Percentiles rank a stretch among this genome's conserved stretches.
phyloP scores from a whole-genome alignment of 140 eudicot species.

The Cichorium intybus region DNA sequence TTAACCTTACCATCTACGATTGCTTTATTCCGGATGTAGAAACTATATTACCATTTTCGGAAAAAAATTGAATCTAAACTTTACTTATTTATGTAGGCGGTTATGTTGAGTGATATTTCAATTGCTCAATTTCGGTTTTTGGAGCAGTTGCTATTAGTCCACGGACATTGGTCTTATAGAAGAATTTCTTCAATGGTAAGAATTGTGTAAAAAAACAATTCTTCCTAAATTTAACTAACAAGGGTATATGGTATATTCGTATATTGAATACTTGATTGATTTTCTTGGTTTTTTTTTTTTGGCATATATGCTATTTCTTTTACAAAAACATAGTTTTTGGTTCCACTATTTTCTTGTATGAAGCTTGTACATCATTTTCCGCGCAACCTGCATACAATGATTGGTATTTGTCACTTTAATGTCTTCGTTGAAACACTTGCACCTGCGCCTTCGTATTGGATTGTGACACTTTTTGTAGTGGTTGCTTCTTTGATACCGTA shows the following conservation, averaged over 20 bases:
- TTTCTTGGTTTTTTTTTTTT: conserved; percentile 11
- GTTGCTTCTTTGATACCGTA: conserved; percentile 39
- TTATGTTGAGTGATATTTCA: conserved; percentile 66
- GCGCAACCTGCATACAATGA: conserved; percentile 69
- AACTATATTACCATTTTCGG: background rate
- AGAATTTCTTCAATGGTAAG: conserved; percentile 69
- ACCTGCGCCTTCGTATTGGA: conserved; percentile 35
- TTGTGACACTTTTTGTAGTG: conserved; percentile 43
- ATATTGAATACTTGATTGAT: background rate
- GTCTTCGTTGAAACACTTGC: conserved; percentile 41
- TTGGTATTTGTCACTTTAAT: conserved; percentile 49
- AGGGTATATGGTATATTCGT: background rate
- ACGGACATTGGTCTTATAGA: conserved; percentile 78
- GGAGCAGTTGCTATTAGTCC: conserved; percentile 69
- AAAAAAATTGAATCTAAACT: background rate
- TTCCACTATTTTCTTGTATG: conserved; percentile 54
- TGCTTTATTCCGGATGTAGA: too few species aligned
- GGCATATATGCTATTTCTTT: conserved; percentile 69
- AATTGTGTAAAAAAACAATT: background rate
- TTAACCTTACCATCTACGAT: too few species aligned
- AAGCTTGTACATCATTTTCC: conserved; percentile 59
- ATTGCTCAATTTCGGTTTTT: conserved; percentile 69
- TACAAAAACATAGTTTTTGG: conserved; percentile 68
- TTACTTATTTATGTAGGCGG: conserved; percentile 37
- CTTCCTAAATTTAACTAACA: background rate